Evolutionary conservation across 1,139 yeast species (phyloP), one percentile per base, ranked within the genome.

Genomic region (Schwanniomyces etchellsii): DNA sequence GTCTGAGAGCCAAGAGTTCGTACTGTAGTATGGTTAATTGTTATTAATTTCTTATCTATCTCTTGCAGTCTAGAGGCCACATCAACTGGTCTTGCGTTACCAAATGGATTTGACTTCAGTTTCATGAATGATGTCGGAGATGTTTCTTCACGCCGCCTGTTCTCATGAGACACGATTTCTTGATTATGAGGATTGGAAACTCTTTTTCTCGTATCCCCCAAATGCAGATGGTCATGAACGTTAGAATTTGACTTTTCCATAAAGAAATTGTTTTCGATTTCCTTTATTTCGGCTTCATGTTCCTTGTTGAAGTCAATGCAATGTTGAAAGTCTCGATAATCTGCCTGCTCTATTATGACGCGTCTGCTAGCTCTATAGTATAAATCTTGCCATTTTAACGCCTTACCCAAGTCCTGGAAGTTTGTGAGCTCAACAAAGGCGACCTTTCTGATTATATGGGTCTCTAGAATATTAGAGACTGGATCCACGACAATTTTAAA

Each of bases 371-470:
- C 62, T 30, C 52, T 55, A 39, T 65, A 66, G 37, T 53, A 60
- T 39, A 69, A 50, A 40, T 66, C 71, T 35, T 55, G 62, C 73
- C 74, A 63, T 45, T 66, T 64, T 30, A 64, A 44, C 5, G 60
- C 66, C 37, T 60, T 74, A 25, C 60, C 55, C 47, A 71, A 52
- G 39, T 76, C 82, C 17, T 60, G 60, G 22, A 56, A 53, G 6
- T 69, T 54, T 16, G 55, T 52, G 37, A 77, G 54, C 48, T 78
- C 84, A 4, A 77, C 81, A 54, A 77, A 77, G 4, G 81, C 77
- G n/a, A 74, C 74, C 45, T 74, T 76, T 35, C 60, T 63, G 28
- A 68, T 52, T 20, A 62, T 43, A 26, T 56, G 58, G 11, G 68
- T 57, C 31, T 63, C 64, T 44, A 68, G 52, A 11, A 66, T 57